Percentiles rank a stretch among this genome's conserved stretches.
phyloP scores from a whole-genome alignment of 2,329 filamentous ascomycete species.

The Lojkania enalia region DNA sequence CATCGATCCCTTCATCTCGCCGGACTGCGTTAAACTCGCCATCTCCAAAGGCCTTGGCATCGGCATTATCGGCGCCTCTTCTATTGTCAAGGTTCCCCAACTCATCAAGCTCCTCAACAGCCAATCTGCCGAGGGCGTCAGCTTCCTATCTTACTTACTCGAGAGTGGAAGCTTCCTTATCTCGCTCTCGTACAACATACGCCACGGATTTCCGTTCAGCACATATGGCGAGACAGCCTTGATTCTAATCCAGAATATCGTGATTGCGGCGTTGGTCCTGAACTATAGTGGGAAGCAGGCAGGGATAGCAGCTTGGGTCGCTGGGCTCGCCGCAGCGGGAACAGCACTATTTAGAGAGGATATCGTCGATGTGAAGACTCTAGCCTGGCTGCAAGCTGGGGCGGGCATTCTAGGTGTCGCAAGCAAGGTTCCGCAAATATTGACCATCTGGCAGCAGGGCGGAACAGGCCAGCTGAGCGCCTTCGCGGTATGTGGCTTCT shows the following conservation, averaged over 20 bases:
- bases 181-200: constrained; percentile 86
- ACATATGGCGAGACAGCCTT: constrained; percentile 95
- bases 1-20: constrained; percentile 72
- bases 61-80: constrained; percentile 86
- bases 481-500: constrained; percentile 73
- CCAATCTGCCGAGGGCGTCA: constrained; percentile 79
- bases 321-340: constrained; percentile 69
- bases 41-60: constrained; percentile 92
- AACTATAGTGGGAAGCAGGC: constrained; percentile 73
- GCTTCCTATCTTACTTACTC: constrained; percentile 88
- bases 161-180: constrained; percentile 89
- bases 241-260: constrained; percentile 88
- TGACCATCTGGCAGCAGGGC: constrained; percentile 80
- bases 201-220: constrained; percentile 91
- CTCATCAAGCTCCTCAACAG: constrained; percentile 88
- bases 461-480: constrained; percentile 94
- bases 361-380: constrained; percentile 65
- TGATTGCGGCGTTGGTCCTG: constrained; percentile 84
- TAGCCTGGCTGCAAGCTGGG: constrained; percentile 79
- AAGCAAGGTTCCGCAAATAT: constrained; percentile 92
- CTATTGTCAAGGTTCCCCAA: constrained; percentile 95
- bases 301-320: constrained; percentile 76
- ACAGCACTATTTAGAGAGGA: constrained; percentile 70
- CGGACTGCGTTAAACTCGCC: constrained; percentile 82
- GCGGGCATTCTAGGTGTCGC: constrained; percentile 82